Percentiles rank a stretch among this genome's conserved stretches.
phyloP scores from a whole-genome alignment of 2,329 filamentous ascomycete species.

The Penicillium sp. region DNA sequence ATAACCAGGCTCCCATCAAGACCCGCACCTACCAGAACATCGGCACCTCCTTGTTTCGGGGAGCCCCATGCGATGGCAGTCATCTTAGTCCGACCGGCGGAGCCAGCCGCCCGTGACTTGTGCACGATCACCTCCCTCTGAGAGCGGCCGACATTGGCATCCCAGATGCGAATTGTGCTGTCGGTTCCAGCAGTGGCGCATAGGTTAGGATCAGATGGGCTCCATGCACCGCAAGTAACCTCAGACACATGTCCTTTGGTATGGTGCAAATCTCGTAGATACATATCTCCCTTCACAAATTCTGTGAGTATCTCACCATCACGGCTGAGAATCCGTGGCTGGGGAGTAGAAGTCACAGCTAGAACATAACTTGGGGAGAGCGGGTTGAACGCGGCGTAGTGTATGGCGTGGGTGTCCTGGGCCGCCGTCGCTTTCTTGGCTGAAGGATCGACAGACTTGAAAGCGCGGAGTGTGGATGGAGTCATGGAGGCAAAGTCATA shows the following conservation, averaged over 20 bases:
- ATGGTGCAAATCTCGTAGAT: slow-evolving; percentile 92
- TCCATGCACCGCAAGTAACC: slow-evolving; percentile 85
- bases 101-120: slow-evolving; percentile 85
- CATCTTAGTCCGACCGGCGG: slow-evolving; percentile 88
- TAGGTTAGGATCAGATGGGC: slow-evolving; percentile 77
- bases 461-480: slow-evolving; percentile 87
- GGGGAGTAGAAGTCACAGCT: slow-evolving; percentile 82
- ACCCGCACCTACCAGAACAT: slow-evolving; percentile 75
- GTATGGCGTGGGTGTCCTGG: slow-evolving; percentile 81
- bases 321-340: slow-evolving; percentile 83
- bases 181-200: slow-evolving; percentile 92
- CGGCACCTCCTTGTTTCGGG: slow-evolving; percentile 71
- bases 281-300: slow-evolving; percentile 98
- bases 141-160: slow-evolving; percentile 82
- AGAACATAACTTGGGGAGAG: slow-evolving; percentile 76
- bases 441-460: slow-evolving; percentile 87
- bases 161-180: slow-evolving; percentile 95
- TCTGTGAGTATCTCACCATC: slow-evolving; percentile 84
- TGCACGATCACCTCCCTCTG: slow-evolving; percentile 95
- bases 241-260: slow-evolving; percentile 96
- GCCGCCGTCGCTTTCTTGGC: slow-evolving; percentile 67
- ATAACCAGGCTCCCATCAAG: slow-evolving; percentile 87
- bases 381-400: slow-evolving; percentile 83
- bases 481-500: slow-evolving; percentile 97
- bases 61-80: slow-evolving; percentile 86